Evolutionary conservation across 805 yeast genomes (phyloP).

Genomic region (Metschnikowia borealis): DNA sequence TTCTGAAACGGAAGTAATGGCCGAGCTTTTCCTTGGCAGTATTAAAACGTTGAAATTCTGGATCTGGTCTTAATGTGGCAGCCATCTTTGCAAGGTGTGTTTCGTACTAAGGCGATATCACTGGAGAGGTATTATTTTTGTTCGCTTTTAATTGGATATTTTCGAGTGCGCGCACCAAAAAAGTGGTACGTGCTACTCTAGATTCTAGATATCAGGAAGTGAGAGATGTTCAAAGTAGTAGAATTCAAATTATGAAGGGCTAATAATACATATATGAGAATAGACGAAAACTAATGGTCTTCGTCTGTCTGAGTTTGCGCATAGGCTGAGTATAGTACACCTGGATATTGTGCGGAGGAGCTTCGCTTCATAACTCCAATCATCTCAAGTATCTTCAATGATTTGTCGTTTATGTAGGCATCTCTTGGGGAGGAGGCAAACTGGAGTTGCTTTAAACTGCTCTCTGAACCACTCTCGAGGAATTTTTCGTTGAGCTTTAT

Average conservation of each 20-base stretch:
- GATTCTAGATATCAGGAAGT: too few relatives aligned
- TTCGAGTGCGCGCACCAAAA: conserved; percentile 15
- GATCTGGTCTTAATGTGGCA: conserved; percentile 41
- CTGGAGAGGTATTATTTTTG: conserved; percentile 3
- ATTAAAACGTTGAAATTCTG: conserved; percentile 39
- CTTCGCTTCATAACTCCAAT: conserved; percentile 8
- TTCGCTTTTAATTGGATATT: conserved; percentile 17
- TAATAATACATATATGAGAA: not conserved
- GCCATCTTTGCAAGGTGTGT: conserved; percentile 28
- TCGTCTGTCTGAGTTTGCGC: conserved; percentile 3
- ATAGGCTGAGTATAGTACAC: conserved; percentile 6
- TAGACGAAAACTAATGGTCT: not conserved
- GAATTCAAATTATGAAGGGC: not conserved
- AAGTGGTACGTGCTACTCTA: not conserved
- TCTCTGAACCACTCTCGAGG: conserved; percentile 16
- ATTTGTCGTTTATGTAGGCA: conserved; percentile 36
- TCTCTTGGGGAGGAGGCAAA: conserved; percentile 35
- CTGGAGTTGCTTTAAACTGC: conserved; percentile 21
- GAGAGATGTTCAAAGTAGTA: not conserved
- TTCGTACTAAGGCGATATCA: not conserved
- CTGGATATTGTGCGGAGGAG: not conserved
- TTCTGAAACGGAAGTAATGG: conserved; percentile 40
- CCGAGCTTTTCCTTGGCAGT: conserved; percentile 40
- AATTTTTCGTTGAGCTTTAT: conserved; percentile 25
- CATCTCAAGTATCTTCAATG: conserved; percentile 15